Conservation (phyloP, 176 grass and related monocot genomes). For the Aegilops longissima region DNA sequence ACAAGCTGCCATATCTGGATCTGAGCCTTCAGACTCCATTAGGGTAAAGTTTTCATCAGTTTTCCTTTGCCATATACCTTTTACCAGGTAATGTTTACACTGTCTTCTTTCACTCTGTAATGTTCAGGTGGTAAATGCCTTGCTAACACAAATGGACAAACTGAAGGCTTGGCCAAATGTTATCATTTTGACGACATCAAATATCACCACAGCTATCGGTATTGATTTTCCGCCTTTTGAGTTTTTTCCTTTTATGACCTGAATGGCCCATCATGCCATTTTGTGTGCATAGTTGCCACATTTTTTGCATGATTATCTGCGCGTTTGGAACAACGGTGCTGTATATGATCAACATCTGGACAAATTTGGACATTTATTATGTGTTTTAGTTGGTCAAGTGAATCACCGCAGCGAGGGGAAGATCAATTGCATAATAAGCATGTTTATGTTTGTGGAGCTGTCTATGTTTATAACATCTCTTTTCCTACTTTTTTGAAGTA, state of each 20-base stretch:
- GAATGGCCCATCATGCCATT: not conserved
- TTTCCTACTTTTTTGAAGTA: not conserved
- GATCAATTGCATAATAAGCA: not conserved
- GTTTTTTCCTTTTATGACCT: not conserved
- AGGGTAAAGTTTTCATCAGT: conserved; percentile 55
- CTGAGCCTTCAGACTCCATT: conserved; percentile 99
- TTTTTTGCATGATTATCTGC: not conserved
- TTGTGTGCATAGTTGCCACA: not conserved
- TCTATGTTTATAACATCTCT: conserved; percentile 6
- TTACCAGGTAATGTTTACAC: conserved; percentile 9
- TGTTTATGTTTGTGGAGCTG: conserved; percentile 1
- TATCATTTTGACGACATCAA: conserved; percentile 98
- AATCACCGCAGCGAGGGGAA: not conserved
- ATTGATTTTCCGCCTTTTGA: conserved; percentile 35
- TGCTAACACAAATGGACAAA: conserved; percentile 99
- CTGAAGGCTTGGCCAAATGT: conserved; percentile 99
- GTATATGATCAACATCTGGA: conserved; percentile 3
- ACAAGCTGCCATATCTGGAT: conserved; percentile 96
- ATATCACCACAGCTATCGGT: conserved; percentile 98
- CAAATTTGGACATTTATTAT: not conserved
- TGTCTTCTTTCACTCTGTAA: conserved; percentile 27
- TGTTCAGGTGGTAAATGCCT: conserved; percentile 91
- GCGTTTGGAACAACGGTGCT: not conserved
- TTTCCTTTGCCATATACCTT: conserved; percentile 11
- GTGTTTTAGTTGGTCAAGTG: conserved; percentile 5